phyloP scores from a whole-genome alignment of 1,139 yeast species.

The Suhomyces taliae region DNA sequence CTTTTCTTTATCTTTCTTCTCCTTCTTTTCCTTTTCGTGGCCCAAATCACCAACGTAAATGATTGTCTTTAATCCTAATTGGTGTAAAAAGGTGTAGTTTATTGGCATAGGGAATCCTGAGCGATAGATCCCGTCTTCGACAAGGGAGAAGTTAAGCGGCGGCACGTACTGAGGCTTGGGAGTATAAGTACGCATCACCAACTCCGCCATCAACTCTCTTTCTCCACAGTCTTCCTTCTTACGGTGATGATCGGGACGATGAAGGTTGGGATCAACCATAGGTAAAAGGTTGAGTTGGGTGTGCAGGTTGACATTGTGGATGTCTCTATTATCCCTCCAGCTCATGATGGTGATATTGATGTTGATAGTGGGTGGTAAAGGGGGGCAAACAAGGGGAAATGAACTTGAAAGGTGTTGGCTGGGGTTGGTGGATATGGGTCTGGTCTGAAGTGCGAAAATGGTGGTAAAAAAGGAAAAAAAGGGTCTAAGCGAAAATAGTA shows the following conservation, averaged over 20 bases:
- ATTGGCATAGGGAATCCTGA: constrained; percentile 92
- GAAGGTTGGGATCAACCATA: constrained; percentile 5
- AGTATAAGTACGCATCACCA: constrained; percentile 9
- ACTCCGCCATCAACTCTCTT: neutral
- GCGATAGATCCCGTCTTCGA: constrained; percentile 82
- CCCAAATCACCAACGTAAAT: constrained; percentile 77
- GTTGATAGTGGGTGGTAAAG: neutral
- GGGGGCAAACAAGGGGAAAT: neutral
- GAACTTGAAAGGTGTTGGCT: too few species aligned
- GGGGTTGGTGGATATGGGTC: too few species aligned
- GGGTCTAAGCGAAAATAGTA: too few species aligned
- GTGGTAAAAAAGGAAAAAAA: too few species aligned
- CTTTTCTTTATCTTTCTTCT: constrained; percentile 40
- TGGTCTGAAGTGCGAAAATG: too few species aligned
- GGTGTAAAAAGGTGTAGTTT: constrained; percentile 75
- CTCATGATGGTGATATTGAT: constrained; percentile 1
- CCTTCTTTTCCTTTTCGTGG: constrained; percentile 24
- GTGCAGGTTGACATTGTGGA: constrained; percentile 8
- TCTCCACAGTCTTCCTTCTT: neutral
- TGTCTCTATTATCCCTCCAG: constrained; percentile 6
- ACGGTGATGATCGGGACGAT: neutral
- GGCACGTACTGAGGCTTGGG: constrained; percentile 56
- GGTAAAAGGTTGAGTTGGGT: constrained; percentile 10
- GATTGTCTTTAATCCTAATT: constrained; percentile 71
- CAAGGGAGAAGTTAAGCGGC: constrained; percentile 86